These are phyloP conservation scores for Lagenaria siceraria DNA, from an alignment of 306 rosid species.

Conservation along the genomic window DNA sequence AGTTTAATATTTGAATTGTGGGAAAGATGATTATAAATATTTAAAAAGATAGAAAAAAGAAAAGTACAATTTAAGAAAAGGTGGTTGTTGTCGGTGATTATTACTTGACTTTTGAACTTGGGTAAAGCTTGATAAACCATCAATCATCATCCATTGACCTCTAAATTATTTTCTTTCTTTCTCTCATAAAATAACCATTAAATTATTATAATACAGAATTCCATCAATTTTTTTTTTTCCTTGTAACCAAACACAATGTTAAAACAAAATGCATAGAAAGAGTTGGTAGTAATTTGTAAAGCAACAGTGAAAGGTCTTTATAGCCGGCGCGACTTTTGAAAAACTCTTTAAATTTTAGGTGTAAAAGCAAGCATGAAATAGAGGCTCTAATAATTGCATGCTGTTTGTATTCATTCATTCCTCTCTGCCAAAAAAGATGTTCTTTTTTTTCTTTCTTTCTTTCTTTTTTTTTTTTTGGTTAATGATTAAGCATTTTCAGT, in stretches of 20 bases:
- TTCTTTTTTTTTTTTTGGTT: background rate
- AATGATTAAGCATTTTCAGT: background rate
- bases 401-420: background rate
- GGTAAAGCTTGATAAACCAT: background rate
- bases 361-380: background rate
- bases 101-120: background rate
- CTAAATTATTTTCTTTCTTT: background rate
- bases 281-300: background rate
- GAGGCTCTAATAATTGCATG: background rate
- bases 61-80: background rate
- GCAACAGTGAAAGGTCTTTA: background rate
- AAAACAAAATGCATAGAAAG: background rate
- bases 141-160: background rate
- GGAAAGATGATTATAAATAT: no score
- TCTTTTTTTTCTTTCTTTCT: background rate
- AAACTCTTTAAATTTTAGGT: background rate
- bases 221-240: background rate
- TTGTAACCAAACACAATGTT: no score
- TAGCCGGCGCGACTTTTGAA: background rate
- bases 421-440: background rate
- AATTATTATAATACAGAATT: background rate
- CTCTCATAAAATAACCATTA: no score
- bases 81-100: background rate
- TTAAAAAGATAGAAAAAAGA: no score
- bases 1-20: no score